Percentiles rank a stretch among this genome's conserved stretches.
Conservation (phyloP, 805 yeast genomes). For the Priceomyces fermenticarens region DNA sequence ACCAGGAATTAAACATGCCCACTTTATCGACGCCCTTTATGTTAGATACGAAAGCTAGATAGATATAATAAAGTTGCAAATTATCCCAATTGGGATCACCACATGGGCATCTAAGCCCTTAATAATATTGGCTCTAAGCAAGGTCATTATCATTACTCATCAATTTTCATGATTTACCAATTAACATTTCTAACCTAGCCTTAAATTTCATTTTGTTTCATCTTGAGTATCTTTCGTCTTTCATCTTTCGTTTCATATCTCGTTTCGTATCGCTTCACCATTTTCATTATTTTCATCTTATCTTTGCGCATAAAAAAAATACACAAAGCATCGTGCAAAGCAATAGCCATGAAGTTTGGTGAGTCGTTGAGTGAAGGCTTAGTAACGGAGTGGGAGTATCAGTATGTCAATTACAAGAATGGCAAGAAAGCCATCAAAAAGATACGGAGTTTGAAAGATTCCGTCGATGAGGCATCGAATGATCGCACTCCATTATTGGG, state of each 20-base stretch:
- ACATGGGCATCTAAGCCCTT: too few relatives aligned
- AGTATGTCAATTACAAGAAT: constrained; percentile 68
- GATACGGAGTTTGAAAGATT: constrained; percentile 16
- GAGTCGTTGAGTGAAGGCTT: constrained; percentile 63
- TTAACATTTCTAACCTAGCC: too few relatives aligned
- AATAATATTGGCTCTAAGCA: too few relatives aligned
- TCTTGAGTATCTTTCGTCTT: too few relatives aligned
- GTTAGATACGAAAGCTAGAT: constrained; percentile 49
- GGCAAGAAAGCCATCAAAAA: constrained; percentile 55
- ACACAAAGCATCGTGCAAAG: not conserved
- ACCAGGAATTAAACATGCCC: constrained; percentile 78
- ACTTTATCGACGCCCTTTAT: constrained; percentile 69
- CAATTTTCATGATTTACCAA: too few relatives aligned
- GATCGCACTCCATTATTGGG: constrained; percentile 27
- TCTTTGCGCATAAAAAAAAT: too few relatives aligned
- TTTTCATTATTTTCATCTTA: too few relatives aligned
- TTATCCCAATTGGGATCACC: too few relatives aligned
- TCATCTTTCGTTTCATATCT: too few relatives aligned
- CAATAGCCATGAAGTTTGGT: constrained; percentile 58
- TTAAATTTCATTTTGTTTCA: too few relatives aligned
- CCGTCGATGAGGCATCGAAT: constrained; percentile 5
- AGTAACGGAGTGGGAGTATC: constrained; percentile 86
- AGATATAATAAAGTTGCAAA: not conserved
- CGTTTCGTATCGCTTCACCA: too few relatives aligned
- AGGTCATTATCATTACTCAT: too few relatives aligned